phyloP scores from a whole-genome alignment of 768 basidiomycete species.

The Lactifluus volemus region DNA sequence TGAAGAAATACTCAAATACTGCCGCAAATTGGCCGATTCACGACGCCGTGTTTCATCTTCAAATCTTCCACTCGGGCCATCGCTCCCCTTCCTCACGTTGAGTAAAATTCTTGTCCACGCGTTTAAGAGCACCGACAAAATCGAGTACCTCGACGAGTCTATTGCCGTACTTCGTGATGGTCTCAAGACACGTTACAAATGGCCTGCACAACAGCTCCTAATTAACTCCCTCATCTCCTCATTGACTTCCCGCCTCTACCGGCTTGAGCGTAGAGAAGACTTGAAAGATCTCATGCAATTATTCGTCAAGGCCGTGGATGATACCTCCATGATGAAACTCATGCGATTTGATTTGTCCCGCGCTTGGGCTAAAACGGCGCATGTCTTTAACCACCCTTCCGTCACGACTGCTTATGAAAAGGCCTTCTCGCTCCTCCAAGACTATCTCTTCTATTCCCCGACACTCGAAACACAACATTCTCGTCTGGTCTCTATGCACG shows the following conservation, averaged over 20 bases:
- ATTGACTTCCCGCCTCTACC: neutral
- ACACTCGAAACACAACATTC: conserved; percentile 2
- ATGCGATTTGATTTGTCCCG: neutral
- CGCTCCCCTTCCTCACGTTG: neutral
- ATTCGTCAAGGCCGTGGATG: too few relatives aligned
- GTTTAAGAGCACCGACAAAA: neutral
- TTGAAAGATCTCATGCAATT: too few relatives aligned
- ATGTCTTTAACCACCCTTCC: neutral
- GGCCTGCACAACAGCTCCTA: fast-evolving
- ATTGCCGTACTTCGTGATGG: neutral
- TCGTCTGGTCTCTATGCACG: neutral
- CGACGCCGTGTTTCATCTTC: neutral
- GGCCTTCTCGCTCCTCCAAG: neutral
- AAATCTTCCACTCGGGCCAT: fast-evolving
- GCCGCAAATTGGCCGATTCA: neutral
- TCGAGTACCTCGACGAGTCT: neutral
- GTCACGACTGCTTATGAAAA: neutral
- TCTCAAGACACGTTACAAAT: neutral
- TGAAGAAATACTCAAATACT: neutral
- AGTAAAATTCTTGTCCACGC: neutral
- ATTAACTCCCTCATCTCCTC: neutral
- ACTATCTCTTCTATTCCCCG: neutral
- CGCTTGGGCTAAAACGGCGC: neutral
- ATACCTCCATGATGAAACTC: too few relatives aligned
- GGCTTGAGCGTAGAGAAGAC: neutral